Percentiles rank a stretch among this genome's conserved stretches.
Evolutionary conservation across 352 stramenopile species (phyloP).

Genomic region (Pythium insidiosum): DNA sequence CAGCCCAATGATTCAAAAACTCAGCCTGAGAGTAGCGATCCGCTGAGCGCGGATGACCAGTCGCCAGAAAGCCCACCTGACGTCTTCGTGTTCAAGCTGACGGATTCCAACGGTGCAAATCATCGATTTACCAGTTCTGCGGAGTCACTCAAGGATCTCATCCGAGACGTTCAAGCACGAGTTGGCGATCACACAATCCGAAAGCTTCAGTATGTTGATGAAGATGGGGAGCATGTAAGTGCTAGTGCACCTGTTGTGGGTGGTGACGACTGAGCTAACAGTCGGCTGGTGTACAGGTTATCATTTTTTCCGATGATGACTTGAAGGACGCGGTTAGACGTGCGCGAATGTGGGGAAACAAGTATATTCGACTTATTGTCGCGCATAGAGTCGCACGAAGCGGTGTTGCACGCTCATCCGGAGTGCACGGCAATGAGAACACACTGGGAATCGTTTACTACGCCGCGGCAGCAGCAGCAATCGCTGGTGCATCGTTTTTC

Average conservation of each 20-base stretch:
- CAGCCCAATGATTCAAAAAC: conserved; percentile 2
- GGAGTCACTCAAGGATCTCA: conserved; percentile 57
- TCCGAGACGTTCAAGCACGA: conserved; percentile 63
- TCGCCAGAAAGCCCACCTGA: conserved; percentile 20
- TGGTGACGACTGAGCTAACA: neutral
- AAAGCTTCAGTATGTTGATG: conserved; percentile 74
- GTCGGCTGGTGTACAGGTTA: no score
- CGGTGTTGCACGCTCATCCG: conserved; percentile 11
- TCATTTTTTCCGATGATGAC: conserved; percentile 75
- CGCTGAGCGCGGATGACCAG: conserved; percentile 17
- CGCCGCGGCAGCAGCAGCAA: conserved; percentile 60
- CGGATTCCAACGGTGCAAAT: conserved; percentile 74
- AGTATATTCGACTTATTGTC: conserved; percentile 74
- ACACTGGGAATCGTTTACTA: conserved; percentile 74
- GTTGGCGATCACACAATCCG: conserved; percentile 70
- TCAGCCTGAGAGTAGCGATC: conserved; percentile 2
- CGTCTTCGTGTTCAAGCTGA: conserved; percentile 81
- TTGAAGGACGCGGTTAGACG: conserved; percentile 73
- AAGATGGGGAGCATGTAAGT: conserved; percentile 71
- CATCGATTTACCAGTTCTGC: conserved; percentile 83
- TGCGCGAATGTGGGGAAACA: conserved; percentile 73
- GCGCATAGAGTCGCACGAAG: conserved; percentile 28
- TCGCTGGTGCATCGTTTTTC: conserved; percentile 73
- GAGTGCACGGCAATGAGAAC: conserved; percentile 34
- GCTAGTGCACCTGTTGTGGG: neutral